Evolutionary conservation across 2,329 filamentous ascomycete species (phyloP).

Genomic region (Purpureocillium takamizusanense): DNA sequence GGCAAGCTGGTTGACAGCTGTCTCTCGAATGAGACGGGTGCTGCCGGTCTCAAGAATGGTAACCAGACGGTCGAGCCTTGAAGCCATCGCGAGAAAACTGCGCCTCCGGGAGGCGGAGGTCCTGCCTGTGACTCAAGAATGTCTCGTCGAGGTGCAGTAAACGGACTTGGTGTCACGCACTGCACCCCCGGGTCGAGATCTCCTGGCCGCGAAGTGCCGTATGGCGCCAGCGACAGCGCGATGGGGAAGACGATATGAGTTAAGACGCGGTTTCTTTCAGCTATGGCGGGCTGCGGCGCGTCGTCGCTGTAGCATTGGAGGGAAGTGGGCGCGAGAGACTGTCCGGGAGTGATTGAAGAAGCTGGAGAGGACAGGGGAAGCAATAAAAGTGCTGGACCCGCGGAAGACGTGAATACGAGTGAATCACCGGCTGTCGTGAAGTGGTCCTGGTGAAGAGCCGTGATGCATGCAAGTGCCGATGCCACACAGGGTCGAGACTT

Average conservation of each 20-base stretch:
- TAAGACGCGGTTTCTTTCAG: neutral
- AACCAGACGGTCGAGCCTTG: constrained; percentile 73
- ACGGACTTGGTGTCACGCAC: constrained; percentile 7
- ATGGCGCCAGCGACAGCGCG: neutral
- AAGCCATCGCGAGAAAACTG: too few species aligned
- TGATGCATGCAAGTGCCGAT: too few species aligned
- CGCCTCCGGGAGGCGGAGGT: too few species aligned
- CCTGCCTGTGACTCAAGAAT: neutral
- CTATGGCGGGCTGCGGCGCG: neutral
- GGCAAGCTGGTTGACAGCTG: constrained; percentile 89
- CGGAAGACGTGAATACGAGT: too few species aligned
- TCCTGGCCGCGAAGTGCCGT: neutral
- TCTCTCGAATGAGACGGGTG: constrained; percentile 91
- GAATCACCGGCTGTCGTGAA: too few species aligned
- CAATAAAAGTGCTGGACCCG: too few species aligned
- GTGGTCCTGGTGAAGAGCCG: too few species aligned
- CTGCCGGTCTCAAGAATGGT: constrained; percentile 95
- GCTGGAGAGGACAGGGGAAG: too few species aligned
- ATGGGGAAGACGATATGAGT: neutral
- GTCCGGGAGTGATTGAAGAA: too few species aligned
- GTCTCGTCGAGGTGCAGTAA: constrained; percentile 9
- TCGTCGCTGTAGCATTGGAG: neutral
- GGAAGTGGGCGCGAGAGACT: too few species aligned
- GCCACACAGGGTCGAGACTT: too few species aligned
- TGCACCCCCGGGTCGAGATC: constrained; percentile 6